Base-by-base conservation (phyloP, 2,329 filamentous ascomycete genomes). In the Pseudogymnoascus sp. region DNA sequence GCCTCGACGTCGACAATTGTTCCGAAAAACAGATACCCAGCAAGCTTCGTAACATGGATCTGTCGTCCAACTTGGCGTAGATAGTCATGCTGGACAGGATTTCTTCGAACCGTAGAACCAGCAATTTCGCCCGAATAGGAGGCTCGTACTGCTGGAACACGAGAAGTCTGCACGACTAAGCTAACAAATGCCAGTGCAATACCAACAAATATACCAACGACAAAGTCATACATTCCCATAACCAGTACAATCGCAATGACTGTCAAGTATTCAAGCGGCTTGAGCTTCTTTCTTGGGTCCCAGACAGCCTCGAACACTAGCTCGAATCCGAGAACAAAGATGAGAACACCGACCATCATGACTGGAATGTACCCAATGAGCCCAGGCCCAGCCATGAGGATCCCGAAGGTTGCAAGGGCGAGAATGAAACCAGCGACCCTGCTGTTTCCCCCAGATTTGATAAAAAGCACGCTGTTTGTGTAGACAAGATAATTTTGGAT, bases 401-500 rank as follows among this genome's bases (percentile, higher is more conserved):
- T 84, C 2, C 86, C 86, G 68, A 87, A 85, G 0, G 94, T 99
- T 4, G 89, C 83, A 20, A 81, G 75, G 0, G 94, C 94, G 58
- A 99, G 81, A 78, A 97, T 83, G 25, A 92, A 81, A 2, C 94
- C 94, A 7, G 92, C 94, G 47, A 96, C 77, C 57, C 94, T 86
- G 68, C 85, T 92, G 71, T 95, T 85, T 18, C 93, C 94, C 14
- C 94, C 94, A 53, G 91, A 96, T 25, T 89, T 85, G 71, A 97
- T 96, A 74, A 99, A 97, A 61, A 99, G 85, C n/a, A 96, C 83
- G 65, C 91, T 97, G 72, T 99, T 99, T 62, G 93, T 93, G 70
- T 97, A 99, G 0, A 99, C 94, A 1, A 99, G 82, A 70, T 99
- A 99, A 73, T 99, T 99, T 74, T 95, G 82, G 62, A 99, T 95